Evolutionary conservation across 2,329 filamentous ascomycete genomes (phyloP).

Genomic region (Sphaerostilbella broomeana): DNA sequence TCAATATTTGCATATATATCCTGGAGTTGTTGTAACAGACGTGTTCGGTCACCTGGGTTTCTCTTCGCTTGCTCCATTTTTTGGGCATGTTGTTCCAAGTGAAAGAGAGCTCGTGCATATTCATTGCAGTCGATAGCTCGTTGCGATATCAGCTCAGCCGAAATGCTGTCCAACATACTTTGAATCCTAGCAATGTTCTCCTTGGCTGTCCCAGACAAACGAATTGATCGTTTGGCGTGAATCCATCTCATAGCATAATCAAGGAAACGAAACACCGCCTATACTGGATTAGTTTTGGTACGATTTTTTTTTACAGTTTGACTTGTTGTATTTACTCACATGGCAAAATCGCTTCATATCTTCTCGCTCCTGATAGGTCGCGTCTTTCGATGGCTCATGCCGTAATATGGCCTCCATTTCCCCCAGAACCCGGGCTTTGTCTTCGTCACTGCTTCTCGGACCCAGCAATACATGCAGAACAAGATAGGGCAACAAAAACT

Average conservation of each 20-base stretch:
- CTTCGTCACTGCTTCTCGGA: slow-evolving; percentile 51
- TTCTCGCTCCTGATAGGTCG: slow-evolving; percentile 58
- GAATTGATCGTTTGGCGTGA: slow-evolving; percentile 56
- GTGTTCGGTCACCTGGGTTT: slow-evolving; percentile 48
- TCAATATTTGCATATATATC: slow-evolving; percentile 97
- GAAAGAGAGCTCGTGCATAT: slow-evolving; percentile 84
- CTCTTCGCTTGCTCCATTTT: slow-evolving; percentile 39
- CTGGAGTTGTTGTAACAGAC: slow-evolving; percentile 71
- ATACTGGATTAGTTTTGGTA: slow-evolving; percentile 8
- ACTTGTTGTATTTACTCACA: slow-evolving; percentile 41
- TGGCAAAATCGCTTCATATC: slow-evolving; percentile 82
- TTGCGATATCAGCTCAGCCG: slow-evolving; percentile 66
- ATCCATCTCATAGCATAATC: slow-evolving; percentile 91
- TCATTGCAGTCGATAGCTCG: slow-evolving; percentile 91
- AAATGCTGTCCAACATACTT: slow-evolving; percentile 54
- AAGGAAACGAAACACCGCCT: slow-evolving; percentile 83
- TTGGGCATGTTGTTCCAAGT: slow-evolving; percentile 84
- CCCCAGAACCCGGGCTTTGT: slow-evolving; percentile 57
- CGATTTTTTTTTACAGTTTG: slow-evolving; percentile 12
- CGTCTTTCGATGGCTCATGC: slow-evolving; percentile 45
- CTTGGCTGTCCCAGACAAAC: slow-evolving; percentile 34
- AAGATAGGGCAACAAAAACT: slow-evolving; percentile 83
- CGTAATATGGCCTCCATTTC: slow-evolving; percentile 73
- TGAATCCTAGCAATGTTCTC: slow-evolving; percentile 44
- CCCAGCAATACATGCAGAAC: slow-evolving; percentile 77